Base-by-base conservation (phyloP, 2,329 filamentous ascomycete species). In the Ophiostoma montium region DNA sequence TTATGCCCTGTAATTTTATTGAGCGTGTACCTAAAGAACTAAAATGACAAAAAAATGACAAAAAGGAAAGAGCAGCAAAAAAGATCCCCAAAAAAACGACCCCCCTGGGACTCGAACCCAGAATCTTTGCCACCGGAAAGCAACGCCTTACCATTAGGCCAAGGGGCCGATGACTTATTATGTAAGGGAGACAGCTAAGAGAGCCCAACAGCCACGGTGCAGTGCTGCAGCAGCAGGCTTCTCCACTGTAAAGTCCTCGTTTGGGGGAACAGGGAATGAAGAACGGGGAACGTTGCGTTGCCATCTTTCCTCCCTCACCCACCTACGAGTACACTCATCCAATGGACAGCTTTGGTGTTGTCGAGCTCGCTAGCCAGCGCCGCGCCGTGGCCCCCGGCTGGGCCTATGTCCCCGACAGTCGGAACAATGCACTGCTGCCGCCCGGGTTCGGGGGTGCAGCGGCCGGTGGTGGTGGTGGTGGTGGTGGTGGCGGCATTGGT, bases 351-450 rank as follows among this genome's bases (percentile, higher is more conserved):
- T 82, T 83, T 57, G 83, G 85, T 58, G 86, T 96, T 58, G 81
- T 94, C 65, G 83, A 94, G 57, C 70, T 95, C 50, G 84, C 86
- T 33, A 80, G 78, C 60, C 70, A 79, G 27, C 79, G 78, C 53
- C 80, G 79, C 15, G 76, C 78, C 41, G 70, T 75, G 41, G 84
- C 86, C 1, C 88, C 90, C 1, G 90, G 90, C 59, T 96, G 88
- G 84, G 87, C 87, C 12, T 95, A 95, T 62, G 86, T 95, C 1
- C 81, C 88, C 30, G 86, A 95, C 61, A 80, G 30, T 35, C 32
- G 38, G 35, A 41, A 21, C 43, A 47, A 27, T n/a, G 39, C 36
- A 2, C 38, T 35, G 4, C 39, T 76, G 18, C 42, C 51, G 61
- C 74, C 63, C 38, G 72, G 75, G 50, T 72, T 77, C 12, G 42